A percentile compares a stretch with the other conserved stretches of the same genome.
Conservation (phyloP, 1,139 yeast genomes). For the Suhomyces wounanorum region DNA sequence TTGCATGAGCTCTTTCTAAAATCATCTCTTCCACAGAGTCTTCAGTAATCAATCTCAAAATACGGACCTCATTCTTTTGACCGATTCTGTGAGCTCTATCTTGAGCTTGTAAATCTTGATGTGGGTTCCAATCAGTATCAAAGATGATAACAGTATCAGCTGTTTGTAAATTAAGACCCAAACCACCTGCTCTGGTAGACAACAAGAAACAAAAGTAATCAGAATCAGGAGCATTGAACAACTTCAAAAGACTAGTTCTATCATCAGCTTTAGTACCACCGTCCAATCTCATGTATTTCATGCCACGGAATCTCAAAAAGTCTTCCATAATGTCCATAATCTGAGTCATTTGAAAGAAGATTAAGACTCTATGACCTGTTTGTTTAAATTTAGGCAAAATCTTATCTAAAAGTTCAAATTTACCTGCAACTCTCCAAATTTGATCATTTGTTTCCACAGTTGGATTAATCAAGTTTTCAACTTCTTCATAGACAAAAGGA, state of each 20-base stretch:
- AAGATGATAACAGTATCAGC: conserved; percentile 88
- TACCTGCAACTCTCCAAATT: conserved; percentile 78
- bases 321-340: conserved; percentile 91
- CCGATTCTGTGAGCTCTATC: conserved; percentile 92
- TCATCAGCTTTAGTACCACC: conserved; percentile 86
- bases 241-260: conserved; percentile 66
- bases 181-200: conserved; percentile 89
- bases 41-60: conserved; percentile 74
- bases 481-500: conserved; percentile 95
- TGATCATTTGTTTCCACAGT: conserved; percentile 63
- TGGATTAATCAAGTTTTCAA: conserved; percentile 85
- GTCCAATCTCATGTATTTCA: conserved; percentile 76
- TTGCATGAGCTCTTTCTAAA: conserved; percentile 78
- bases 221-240: conserved; percentile 70
- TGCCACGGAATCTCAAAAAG: conserved; percentile 60
- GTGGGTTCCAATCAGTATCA: conserved; percentile 92
- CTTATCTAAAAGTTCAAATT: conserved; percentile 74
- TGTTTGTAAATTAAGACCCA: conserved; percentile 81
- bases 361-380: conserved; percentile 76
- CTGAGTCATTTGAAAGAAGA: conserved; percentile 87
- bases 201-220: conserved; percentile 76
- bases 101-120: conserved; percentile 89
- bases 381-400: conserved; percentile 73
- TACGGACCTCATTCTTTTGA: conserved; percentile 82
- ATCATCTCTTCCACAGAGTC: conserved; percentile 85